Evolutionary conservation across 768 basidiomycete genomes (phyloP).

Genomic region (Mrakia blollopis): DNA sequence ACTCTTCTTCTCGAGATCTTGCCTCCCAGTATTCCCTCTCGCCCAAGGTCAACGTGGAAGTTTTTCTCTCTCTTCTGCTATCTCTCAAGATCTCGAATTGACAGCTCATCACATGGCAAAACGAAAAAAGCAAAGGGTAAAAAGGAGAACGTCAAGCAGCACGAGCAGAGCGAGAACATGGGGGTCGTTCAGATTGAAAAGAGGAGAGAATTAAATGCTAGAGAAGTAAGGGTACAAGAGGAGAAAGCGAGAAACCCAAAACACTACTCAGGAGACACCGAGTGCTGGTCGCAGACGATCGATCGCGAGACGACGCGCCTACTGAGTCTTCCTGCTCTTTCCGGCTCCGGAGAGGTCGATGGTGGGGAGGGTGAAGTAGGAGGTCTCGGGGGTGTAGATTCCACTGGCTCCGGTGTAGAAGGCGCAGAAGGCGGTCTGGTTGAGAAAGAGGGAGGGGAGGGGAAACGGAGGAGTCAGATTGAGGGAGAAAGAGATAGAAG

Average conservation of each 20-base stretch:
- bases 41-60: too few species aligned
- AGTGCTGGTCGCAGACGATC: too few species aligned
- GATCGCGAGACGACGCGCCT: neutral
- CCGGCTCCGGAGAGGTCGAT: constrained; percentile 19
- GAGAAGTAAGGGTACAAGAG: neutral
- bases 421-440: constrained; percentile 21
- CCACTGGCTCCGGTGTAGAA: constrained; percentile 31
- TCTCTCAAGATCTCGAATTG: too few species aligned
- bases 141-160: too few species aligned
- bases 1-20: too few species aligned
- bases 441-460: neutral
- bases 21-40: too few species aligned
- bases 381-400: constrained; percentile 24
- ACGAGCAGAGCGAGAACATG: too few species aligned
- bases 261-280: neutral
- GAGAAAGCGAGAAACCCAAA: neutral
- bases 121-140: too few species aligned
- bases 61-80: too few species aligned
- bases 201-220: neutral
- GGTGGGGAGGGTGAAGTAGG: constrained; percentile 27
- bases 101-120: too few species aligned
- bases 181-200: too few species aligned
- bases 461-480: neutral
- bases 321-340: constrained; percentile 5
- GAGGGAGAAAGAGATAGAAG: neutral